These are phyloP conservation scores for Aspergillus luchuensis DNA, from an alignment of 2,329 filamentous ascomycete genomes.

Conservation along the genomic window DNA sequence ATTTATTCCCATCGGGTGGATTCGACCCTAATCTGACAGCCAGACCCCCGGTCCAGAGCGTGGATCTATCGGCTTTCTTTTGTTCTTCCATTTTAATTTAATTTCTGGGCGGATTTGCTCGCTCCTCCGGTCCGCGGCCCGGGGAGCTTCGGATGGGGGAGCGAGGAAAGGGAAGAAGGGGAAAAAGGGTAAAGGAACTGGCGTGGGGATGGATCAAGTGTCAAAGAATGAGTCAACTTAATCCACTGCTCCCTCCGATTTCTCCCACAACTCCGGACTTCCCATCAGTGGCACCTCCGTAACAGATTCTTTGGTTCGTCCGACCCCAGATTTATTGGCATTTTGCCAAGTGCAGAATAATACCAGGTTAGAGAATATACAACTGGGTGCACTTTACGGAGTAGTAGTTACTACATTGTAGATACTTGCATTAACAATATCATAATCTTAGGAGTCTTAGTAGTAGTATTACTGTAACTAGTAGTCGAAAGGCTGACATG, in stretches of 20 bases:
- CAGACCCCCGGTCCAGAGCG: slow-evolving; percentile 14
- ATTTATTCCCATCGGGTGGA: slow-evolving; percentile 6
- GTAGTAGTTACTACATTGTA: too few species aligned
- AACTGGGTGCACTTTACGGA: too few species aligned
- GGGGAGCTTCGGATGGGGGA: slow-evolving; percentile 27
- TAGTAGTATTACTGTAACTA: too few species aligned
- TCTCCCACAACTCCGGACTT: neutral
- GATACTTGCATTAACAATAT: too few species aligned
- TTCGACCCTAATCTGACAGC: slow-evolving; percentile 13
- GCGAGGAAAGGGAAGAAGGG: neutral
- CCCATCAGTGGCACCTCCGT: neutral
- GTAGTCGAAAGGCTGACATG: neutral
- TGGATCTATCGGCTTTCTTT: slow-evolving; percentile 21
- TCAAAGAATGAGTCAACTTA: slow-evolving; percentile 16
- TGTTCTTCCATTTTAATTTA: slow-evolving; percentile 7
- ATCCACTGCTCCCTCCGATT: neutral
- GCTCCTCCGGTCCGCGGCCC: slow-evolving; percentile 22
- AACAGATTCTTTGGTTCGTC: too few species aligned
- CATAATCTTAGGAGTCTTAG: too few species aligned
- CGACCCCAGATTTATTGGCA: too few species aligned
- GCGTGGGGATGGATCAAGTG: slow-evolving; percentile 19
- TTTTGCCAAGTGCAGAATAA: too few species aligned
- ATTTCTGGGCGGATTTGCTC: slow-evolving; percentile 3
- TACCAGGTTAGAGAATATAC: too few species aligned
- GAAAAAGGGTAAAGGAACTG: neutral